Evolutionary conservation across 768 basidiomycete species (phyloP).

Genomic region (Candolleomyces aberdarensis): DNA sequence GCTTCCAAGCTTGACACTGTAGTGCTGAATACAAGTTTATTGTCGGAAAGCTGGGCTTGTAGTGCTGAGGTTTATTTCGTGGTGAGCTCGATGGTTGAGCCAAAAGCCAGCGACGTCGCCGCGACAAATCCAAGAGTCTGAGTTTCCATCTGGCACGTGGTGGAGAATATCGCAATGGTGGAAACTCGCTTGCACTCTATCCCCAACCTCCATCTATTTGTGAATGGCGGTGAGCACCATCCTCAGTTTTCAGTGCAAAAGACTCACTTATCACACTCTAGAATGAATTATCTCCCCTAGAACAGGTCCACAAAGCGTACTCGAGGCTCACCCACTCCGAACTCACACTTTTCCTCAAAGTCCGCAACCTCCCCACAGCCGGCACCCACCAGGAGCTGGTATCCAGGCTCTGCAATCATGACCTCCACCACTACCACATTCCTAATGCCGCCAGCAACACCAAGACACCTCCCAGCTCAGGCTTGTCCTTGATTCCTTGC

Average conservation of each 20-base stretch:
- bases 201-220: constrained; percentile 5
- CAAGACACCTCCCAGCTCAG: constrained; percentile 22
- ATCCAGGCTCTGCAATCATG: constrained; percentile 69
- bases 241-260: constrained; percentile 3
- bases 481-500: constrained; percentile 1
- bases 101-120: not conserved
- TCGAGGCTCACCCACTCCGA: constrained; percentile 63
- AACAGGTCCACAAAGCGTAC: constrained; percentile 66
- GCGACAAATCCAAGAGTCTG: not conserved
- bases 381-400: constrained; percentile 67
- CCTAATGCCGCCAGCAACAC: constrained; percentile 28
- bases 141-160: not conserved
- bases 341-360: constrained; percentile 71
- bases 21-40: not conserved
- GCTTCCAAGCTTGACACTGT: not conserved
- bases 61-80: too few relatives aligned
- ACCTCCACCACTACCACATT: constrained; percentile 71
- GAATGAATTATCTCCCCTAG: constrained; percentile 34
- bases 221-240: constrained; percentile 39
- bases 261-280: constrained; percentile 19
- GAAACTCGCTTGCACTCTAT: constrained; percentile 2
- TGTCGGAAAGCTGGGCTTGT: too few relatives aligned
- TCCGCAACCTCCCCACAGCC: constrained; percentile 62
- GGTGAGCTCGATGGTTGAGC: not conserved
- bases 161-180: not conserved